Conservation (phyloP, 495 filamentous ascomycete genomes). For the Podospora pseudoanserina region DNA sequence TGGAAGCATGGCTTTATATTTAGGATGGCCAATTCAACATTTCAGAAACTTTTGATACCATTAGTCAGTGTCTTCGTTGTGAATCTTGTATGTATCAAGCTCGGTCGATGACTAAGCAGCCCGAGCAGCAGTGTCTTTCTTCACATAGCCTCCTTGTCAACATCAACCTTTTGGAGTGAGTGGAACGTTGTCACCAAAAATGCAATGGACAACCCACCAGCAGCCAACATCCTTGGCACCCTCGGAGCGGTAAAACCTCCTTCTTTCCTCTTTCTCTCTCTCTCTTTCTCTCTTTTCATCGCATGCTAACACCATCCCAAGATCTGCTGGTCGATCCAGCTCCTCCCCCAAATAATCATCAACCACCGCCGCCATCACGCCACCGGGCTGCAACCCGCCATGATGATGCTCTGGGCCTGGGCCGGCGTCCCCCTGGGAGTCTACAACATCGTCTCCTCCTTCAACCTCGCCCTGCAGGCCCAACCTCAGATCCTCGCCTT, state of each 20-base stretch:
- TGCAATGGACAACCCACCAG: constrained; percentile 49
- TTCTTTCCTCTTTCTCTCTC: constrained; percentile 16
- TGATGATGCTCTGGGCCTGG: constrained; percentile 66
- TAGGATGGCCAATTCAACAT: neutral
- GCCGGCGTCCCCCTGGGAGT: constrained; percentile 63
- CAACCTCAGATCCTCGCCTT: constrained; percentile 61
- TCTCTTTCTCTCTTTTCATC: constrained; percentile 6
- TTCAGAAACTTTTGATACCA: neutral
- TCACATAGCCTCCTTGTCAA: neutral
- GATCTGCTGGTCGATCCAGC: constrained; percentile 39
- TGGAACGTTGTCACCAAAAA: too few relatives aligned
- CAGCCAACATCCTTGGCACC: constrained; percentile 57
- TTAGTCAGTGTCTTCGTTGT: neutral
- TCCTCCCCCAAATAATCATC: constrained; percentile 62
- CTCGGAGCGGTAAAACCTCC: constrained; percentile 48
- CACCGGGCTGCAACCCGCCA: constrained; percentile 55
- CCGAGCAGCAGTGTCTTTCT: neutral
- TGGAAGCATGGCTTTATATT: neutral
- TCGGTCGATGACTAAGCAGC: too few relatives aligned
- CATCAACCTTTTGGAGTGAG: too few relatives aligned
- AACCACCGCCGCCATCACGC: constrained; percentile 61
- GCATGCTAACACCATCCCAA: too few relatives aligned
- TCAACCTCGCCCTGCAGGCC: constrained; percentile 57
- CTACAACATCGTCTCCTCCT: constrained; percentile 59
- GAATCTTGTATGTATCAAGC: too few relatives aligned